Evolutionary conservation across 192 early-diverging fungal genomes (phyloP).

Genomic region (Backusella tuberculispora): DNA sequence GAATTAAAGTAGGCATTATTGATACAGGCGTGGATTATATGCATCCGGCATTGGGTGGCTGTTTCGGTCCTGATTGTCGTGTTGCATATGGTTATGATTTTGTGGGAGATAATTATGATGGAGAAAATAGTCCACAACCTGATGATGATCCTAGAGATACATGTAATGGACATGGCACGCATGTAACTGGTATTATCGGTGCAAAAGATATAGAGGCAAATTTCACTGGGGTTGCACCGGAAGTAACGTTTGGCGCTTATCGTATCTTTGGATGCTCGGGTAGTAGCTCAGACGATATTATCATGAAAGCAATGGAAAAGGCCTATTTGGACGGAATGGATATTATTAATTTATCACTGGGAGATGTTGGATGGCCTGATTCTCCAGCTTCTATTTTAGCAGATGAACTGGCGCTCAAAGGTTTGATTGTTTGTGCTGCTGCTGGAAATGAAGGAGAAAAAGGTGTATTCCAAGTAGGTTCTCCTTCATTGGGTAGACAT

Average conservation of each 20-base stretch:
- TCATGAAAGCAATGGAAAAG: slow-evolving; percentile 62
- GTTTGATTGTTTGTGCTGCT: slow-evolving; percentile 65
- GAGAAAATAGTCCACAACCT: slow-evolving; percentile 41
- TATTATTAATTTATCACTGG: slow-evolving; percentile 71
- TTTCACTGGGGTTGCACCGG: slow-evolving; percentile 84
- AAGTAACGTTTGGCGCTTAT: slow-evolving; percentile 68
- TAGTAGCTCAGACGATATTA: slow-evolving; percentile 50
- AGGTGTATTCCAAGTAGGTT: slow-evolving; percentile 56
- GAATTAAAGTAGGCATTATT: slow-evolving; percentile 60
- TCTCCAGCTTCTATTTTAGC: slow-evolving; percentile 53
- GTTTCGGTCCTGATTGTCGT: slow-evolving; percentile 57
- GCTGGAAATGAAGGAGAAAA: slow-evolving; percentile 76
- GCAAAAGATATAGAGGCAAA: slow-evolving; percentile 55
- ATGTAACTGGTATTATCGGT: slow-evolving; percentile 69
- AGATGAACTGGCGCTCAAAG: slow-evolving; percentile 46
- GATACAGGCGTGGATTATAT: slow-evolving; percentile 64
- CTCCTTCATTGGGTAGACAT: slow-evolving; percentile 53
- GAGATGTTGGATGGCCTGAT: slow-evolving; percentile 58
- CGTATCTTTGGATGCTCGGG: slow-evolving; percentile 63
- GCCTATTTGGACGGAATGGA: slow-evolving; percentile 50
- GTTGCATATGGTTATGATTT: slow-evolving; percentile 58
- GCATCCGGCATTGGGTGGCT: slow-evolving; percentile 63
- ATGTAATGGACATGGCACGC: slow-evolving; percentile 57
- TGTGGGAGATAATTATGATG: slow-evolving; percentile 55
- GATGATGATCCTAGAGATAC: slow-evolving; percentile 51